These are phyloP conservation scores for Trichosporon inkin DNA, from an alignment of 1,284 basidiomycete genomes.

Conservation along the genomic window DNA sequence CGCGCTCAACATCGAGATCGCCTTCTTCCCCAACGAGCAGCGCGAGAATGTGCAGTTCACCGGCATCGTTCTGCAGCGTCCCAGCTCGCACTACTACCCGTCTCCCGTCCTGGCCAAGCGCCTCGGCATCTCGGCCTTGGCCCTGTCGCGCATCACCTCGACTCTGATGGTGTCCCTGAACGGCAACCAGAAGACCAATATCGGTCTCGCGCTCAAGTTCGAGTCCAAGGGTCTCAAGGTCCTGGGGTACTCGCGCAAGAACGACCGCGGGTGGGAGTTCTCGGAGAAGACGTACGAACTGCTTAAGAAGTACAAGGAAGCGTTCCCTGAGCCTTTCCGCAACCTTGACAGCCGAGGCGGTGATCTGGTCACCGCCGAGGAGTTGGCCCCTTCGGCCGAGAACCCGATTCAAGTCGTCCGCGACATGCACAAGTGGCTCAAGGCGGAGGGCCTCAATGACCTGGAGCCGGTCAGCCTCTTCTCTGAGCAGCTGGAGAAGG, in stretches of 20 bases:
- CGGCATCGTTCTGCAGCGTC: constrained; percentile 58
- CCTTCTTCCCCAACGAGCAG: constrained; percentile 78
- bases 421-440: constrained; percentile 82
- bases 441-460: constrained; percentile 76
- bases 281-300: constrained; percentile 80
- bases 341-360: constrained; percentile 65
- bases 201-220: constrained; percentile 93
- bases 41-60: constrained; percentile 75
- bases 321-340: constrained; percentile 76
- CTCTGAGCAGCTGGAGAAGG: constrained; percentile 86
- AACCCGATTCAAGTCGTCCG: constrained; percentile 68
- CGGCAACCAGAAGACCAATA: constrained; percentile 70
- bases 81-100: constrained; percentile 63
- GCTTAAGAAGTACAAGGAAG: constrained; percentile 73
- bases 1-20: constrained; percentile 70
- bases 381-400: constrained; percentile 63
- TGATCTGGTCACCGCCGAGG: constrained; percentile 68
- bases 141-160: constrained; percentile 83
- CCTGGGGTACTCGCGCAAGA: constrained; percentile 84
- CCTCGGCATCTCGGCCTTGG: constrained; percentile 67
- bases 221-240: constrained; percentile 96
- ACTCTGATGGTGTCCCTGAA: constrained; percentile 82
- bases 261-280: constrained; percentile 85
- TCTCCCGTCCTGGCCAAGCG: constrained; percentile 69
- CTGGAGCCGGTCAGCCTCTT: constrained; percentile 90